These are phyloP conservation scores for Aspergillus eucalypticola DNA, from an alignment of 2,329 filamentous ascomycete genomes.

Conservation along the genomic window DNA sequence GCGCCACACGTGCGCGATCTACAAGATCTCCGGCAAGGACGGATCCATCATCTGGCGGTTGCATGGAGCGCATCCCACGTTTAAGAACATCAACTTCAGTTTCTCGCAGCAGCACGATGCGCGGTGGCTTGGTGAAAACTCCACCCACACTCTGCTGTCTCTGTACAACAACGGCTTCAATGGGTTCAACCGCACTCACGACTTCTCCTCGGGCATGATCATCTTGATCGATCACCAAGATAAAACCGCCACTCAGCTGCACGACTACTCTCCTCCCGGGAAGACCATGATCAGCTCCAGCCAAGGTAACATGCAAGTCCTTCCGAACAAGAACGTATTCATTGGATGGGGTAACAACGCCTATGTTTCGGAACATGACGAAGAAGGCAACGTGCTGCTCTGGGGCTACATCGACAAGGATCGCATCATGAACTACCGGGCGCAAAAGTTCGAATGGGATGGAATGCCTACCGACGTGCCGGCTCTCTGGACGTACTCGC, in stretches of 20 bases:
- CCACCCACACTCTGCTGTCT: slow-evolving; percentile 41
- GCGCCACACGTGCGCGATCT: slow-evolving; percentile 42
- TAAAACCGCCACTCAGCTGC: slow-evolving; percentile 37
- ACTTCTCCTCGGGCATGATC: slow-evolving; percentile 42
- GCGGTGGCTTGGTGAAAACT: slow-evolving; percentile 41
- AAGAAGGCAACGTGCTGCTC: slow-evolving; percentile 39
- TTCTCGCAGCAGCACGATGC: slow-evolving; percentile 49
- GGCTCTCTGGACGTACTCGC: slow-evolving; percentile 43
- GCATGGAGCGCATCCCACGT: slow-evolving; percentile 39
- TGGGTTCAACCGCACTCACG: slow-evolving; percentile 42
- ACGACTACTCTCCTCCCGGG: slow-evolving; percentile 31
- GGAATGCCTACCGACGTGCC: slow-evolving; percentile 43
- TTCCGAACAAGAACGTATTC: slow-evolving; percentile 41
- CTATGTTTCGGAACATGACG: slow-evolving; percentile 42
- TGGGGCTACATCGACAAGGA: slow-evolving; percentile 39
- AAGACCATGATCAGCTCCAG: slow-evolving; percentile 35
- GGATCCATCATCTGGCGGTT: slow-evolving; percentile 43
- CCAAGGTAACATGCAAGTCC: slow-evolving; percentile 43
- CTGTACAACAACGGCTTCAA: slow-evolving; percentile 47
- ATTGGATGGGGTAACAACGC: slow-evolving; percentile 47
- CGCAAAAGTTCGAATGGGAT: slow-evolving; percentile 46
- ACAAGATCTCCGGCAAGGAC: slow-evolving; percentile 43
- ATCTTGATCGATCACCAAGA: slow-evolving; percentile 40
- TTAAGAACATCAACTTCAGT: slow-evolving; percentile 41
- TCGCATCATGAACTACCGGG: slow-evolving; percentile 45